Evolutionary conservation across 495 filamentous ascomycete species (phyloP), one percentile per base, ranked within the genome.

Genomic region (Penicillium silybi): DNA sequence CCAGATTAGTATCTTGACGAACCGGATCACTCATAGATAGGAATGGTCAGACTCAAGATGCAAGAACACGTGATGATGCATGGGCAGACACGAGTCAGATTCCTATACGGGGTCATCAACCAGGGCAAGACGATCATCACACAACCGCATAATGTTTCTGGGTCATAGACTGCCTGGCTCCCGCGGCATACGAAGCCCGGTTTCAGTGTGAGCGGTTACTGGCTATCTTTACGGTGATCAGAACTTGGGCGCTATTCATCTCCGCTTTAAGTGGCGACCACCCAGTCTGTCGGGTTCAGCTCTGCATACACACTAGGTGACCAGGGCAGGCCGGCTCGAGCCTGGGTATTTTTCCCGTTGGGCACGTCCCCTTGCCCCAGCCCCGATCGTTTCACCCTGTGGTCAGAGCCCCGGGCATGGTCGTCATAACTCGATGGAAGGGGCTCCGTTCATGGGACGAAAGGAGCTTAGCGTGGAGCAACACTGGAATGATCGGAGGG

Each of bases 231-330:
- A 38, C 26, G 39, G 23, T 20, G 32, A 23, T 46, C 35, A 37
- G 54, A 40, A 39, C 35, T 44, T 32, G 50, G 15, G 38, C 37
- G 27, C 17, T 13, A 11, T 41, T 38, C 34, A 53, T 53, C 55
- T 58, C 55, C 55, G 46, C 55, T 53, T 47, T 47, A 27, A 51
- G 56, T 54, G 50, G 51, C 39, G 7, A 48, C 38, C 29, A 44
- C 43, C 56, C 51, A 51, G 29, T 34, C 26, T 53, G 43, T n/a
- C 40, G 56, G 56, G 56, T 41, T 51, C 18, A 11, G 22, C 15
- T 38, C 11, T 43, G 43, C 46, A 47, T 40, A 25, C 41, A 42
- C 11, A 43, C 42, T 27, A 46, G 19, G 44, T 46, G 48, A 46
- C 39, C 19, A 51, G 10, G 34, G 35, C 43, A 32, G 38, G 52